Percentiles rank a stretch among this genome's conserved stretches.
These are phyloP conservation scores for Linaria vulgaris DNA, from an alignment of 257 asterid species.

Conservation along the genomic window DNA sequence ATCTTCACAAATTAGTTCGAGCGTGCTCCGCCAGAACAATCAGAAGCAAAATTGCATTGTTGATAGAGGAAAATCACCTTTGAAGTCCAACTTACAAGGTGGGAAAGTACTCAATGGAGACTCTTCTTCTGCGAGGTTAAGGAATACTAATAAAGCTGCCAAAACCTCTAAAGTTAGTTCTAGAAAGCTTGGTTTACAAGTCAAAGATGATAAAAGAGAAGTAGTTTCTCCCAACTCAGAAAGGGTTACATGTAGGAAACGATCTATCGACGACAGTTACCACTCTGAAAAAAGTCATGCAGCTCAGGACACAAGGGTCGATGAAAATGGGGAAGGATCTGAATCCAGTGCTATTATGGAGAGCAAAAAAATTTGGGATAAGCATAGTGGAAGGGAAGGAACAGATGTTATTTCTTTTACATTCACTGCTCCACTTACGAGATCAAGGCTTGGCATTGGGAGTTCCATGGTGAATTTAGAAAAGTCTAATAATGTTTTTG, in stretches of 20 bases:
- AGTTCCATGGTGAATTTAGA: constrained; percentile 38
- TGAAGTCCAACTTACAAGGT: constrained; percentile 46
- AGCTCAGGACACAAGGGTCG: constrained; percentile 29
- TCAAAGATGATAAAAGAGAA: constrained; percentile 42
- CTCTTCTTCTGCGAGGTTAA: constrained; percentile 43
- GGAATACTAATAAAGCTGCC: constrained; percentile 40
- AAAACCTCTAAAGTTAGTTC: constrained; percentile 49
- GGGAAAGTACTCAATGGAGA: constrained; percentile 46
- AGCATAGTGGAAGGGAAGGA: constrained; percentile 45
- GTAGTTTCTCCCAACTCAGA: constrained; percentile 40
- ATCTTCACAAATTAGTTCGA: constrained; percentile 33
- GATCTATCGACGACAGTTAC: constrained; percentile 62
- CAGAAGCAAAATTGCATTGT: constrained; percentile 72
- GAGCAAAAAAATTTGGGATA: constrained; percentile 42
- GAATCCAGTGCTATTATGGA: constrained; percentile 36
- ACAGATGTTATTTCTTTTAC: constrained; percentile 83
- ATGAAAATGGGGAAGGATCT: constrained; percentile 37
- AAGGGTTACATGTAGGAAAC: constrained; percentile 51
- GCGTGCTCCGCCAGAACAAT: constrained; percentile 74
- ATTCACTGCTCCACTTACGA: constrained; percentile 74
- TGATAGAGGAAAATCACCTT: constrained; percentile 58
- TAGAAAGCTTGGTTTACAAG: constrained; percentile 50
- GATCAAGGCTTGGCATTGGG: constrained; percentile 38
- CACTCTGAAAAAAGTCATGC: constrained; percentile 44
- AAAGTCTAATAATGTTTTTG: constrained; percentile 32